A percentile compares a stretch with the other conserved stretches of the same genome.
These are phyloP conservation scores for Mortierella antarctica DNA, from an alignment of 192 early-diverging fungal genomes.

Conservation along the genomic window DNA sequence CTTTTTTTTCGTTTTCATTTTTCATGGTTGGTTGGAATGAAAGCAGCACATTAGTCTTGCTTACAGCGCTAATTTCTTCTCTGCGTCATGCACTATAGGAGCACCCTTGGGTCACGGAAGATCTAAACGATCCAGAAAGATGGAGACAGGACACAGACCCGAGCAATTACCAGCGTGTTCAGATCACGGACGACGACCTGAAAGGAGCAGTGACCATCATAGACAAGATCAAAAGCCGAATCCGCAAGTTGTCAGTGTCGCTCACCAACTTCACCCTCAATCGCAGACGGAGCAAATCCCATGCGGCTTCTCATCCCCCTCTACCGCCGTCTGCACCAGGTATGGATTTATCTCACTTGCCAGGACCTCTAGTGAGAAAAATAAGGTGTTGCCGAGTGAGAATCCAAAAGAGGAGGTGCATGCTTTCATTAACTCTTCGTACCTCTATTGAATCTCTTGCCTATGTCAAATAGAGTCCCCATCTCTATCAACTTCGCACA, in stretches of 20 bases:
- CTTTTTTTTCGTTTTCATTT: not conserved
- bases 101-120: constrained; percentile 91
- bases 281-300: constrained; percentile 38
- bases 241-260: constrained; percentile 57
- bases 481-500: constrained; percentile 2
- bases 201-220: constrained; percentile 72
- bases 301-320: too few relatives aligned
- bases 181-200: constrained; percentile 87
- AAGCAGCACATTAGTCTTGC: not conserved
- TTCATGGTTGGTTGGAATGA: not conserved
- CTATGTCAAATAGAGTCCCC: constrained; percentile 20
- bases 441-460: not conserved
- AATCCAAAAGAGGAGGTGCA: not conserved
- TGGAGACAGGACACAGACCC: constrained; percentile 90
- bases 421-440: not conserved
- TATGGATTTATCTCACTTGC: not conserved
- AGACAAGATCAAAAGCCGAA: constrained; percentile 60
- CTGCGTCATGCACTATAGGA: constrained; percentile 44
- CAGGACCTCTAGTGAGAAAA: not conserved
- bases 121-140: constrained; percentile 67
- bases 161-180: constrained; percentile 68
- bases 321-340: constrained; percentile 20
- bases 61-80: not conserved
- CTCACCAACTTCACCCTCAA: constrained; percentile 52
- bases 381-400: not conserved